Percentiles rank a stretch among this genome's conserved stretches.
Evolutionary conservation across 805 yeast species (phyloP).

Genomic region (Ogataea chonburiensis): DNA sequence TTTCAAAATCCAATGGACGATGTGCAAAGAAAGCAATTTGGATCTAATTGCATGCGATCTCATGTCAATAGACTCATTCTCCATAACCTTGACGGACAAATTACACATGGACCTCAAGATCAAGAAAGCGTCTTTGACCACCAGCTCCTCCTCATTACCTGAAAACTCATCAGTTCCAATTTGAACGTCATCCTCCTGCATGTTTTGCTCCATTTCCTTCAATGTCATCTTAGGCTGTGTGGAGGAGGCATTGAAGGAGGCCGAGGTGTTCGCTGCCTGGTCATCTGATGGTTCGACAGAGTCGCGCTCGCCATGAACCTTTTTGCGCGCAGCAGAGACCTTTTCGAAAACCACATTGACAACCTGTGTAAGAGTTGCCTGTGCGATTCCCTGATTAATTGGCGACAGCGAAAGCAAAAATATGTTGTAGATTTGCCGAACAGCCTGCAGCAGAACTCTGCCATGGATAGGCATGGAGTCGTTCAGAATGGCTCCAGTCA

Average conservation of each 20-base stretch:
- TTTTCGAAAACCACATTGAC: slow-evolving; percentile 83
- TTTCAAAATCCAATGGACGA: slow-evolving; percentile 80
- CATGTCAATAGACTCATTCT: slow-evolving; percentile 74
- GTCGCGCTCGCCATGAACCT: slow-evolving; percentile 2
- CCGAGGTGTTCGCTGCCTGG: slow-evolving; percentile 1
- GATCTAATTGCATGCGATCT: slow-evolving; percentile 91
- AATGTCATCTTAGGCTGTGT: slow-evolving; percentile 44
- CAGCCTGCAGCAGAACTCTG: slow-evolving; percentile 80
- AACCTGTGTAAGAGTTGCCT: slow-evolving; percentile 90
- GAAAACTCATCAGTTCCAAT: slow-evolving; percentile 44
- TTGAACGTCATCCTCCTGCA: slow-evolving; percentile 52
- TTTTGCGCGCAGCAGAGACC: slow-evolving; percentile 30
- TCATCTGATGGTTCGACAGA: slow-evolving; percentile 6
- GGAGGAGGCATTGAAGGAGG: slow-evolving; percentile 1
- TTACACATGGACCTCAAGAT: slow-evolving; percentile 94
- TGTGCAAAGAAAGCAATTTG: slow-evolving; percentile 81
- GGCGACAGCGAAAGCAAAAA: slow-evolving; percentile 81
- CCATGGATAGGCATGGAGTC: slow-evolving; percentile 87
- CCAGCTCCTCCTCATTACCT: slow-evolving; percentile 62
- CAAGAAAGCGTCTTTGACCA: slow-evolving; percentile 86
- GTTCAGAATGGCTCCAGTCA: slow-evolving; percentile 83
- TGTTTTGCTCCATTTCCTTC: slow-evolving; percentile 52
- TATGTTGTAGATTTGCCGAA: slow-evolving; percentile 89
- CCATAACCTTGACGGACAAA: slow-evolving; percentile 80
- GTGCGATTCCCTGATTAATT: slow-evolving; percentile 89